Evolutionary conservation across 2,329 filamentous ascomycete species (phyloP).

Genomic region (Colletotrichum paranaense): DNA sequence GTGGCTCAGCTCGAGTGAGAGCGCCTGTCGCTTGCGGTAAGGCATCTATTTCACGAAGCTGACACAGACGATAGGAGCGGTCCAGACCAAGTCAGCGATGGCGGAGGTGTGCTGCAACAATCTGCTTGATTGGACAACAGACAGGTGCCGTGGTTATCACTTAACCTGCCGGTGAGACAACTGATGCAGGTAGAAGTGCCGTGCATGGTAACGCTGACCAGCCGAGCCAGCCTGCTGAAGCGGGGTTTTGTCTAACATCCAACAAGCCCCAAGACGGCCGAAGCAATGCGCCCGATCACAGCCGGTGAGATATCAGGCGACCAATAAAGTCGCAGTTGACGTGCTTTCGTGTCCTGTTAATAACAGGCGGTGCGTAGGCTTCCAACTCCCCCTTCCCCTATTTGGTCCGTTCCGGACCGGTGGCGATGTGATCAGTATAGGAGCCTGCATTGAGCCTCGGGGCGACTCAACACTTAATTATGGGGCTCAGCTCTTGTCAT

Average conservation of each 20-base stretch:
- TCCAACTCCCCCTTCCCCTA: too few species aligned
- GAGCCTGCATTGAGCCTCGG: background rate
- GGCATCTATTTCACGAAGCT: background rate
- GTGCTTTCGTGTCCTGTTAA: too few species aligned
- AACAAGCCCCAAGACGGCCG: background rate
- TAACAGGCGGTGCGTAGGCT: too few species aligned
- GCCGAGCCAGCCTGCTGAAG: background rate
- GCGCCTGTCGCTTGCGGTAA: background rate
- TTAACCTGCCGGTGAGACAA: background rate
- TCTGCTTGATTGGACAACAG: background rate
- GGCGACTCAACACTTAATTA: background rate
- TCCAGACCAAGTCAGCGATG: background rate
- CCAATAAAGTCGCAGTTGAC: background rate
- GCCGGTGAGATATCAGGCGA: background rate
- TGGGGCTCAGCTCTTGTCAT: background rate
- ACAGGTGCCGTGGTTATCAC: background rate
- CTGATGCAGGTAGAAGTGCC: background rate
- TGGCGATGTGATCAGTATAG: background rate
- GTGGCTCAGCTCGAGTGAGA: background rate
- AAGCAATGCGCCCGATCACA: background rate
- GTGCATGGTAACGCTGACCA: background rate
- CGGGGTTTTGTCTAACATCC: background rate
- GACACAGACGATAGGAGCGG: background rate
- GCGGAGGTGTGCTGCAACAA: background rate
- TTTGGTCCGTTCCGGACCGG: background rate